phyloP scores from a whole-genome alignment of 164 flowering plant genomes.

The Dillenia turbinata region DNA sequence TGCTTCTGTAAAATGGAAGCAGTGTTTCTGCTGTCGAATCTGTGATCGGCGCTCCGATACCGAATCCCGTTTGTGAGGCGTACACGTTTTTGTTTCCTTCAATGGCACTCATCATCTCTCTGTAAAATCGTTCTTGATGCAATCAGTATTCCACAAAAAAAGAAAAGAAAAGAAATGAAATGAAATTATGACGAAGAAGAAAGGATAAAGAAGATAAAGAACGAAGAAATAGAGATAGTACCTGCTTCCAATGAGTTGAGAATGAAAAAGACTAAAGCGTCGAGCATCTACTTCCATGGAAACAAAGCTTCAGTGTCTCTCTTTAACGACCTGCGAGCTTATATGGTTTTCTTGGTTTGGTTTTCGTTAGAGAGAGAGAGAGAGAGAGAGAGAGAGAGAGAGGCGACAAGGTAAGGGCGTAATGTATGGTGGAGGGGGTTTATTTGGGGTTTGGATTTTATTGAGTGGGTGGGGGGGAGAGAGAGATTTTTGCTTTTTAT shows the following conservation, averaged over 20 bases:
- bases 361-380: too few relatives aligned
- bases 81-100: conserved; percentile 17
- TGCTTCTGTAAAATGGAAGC: conserved; percentile 20
- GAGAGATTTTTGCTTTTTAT: too few relatives aligned
- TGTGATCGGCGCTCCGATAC: conserved; percentile 6
- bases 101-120: conserved; percentile 24
- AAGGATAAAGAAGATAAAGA: neutral
- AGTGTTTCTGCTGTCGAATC: conserved; percentile 8
- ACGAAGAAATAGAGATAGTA: conserved; percentile 2
- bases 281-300: conserved; percentile 64
- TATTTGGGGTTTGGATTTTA: too few relatives aligned
- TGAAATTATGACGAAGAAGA: neutral
- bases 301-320: too few relatives aligned
- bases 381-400: too few relatives aligned
- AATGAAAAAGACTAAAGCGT: conserved; percentile 32
- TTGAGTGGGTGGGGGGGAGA: too few relatives aligned
- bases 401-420: too few relatives aligned
- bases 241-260: conserved; percentile 35
- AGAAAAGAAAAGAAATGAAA: neutral
- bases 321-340: too few relatives aligned
- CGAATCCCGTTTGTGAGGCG: conserved; percentile 24
- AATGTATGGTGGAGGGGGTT: too few relatives aligned
- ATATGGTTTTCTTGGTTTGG: too few relatives aligned
- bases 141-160: too few relatives aligned
- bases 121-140: conserved; percentile 9